A percentile compares a stretch with the other conserved stretches of the same genome.
phyloP scores from a whole-genome alignment of 2,329 filamentous ascomycete genomes.

The Diaporthe eres region DNA sequence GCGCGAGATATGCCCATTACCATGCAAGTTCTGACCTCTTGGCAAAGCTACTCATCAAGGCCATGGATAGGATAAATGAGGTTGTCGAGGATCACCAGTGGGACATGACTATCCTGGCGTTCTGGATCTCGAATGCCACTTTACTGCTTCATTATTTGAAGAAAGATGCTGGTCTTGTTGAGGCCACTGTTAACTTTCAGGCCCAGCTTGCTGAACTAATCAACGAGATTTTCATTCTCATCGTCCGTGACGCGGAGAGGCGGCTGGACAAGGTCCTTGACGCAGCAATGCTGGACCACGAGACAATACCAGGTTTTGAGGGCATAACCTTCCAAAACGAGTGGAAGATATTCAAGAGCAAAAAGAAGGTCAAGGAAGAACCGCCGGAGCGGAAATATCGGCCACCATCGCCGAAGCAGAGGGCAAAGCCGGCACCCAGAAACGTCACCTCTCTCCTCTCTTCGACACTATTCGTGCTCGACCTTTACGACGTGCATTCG shows the following conservation, averaged over 20 bases:
- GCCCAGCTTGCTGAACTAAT: constrained; percentile 93
- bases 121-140: constrained; percentile 98
- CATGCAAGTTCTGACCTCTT: constrained; percentile 91
- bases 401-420: constrained; percentile 92
- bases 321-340: constrained; percentile 98
- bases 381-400: constrained; percentile 91
- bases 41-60: constrained; percentile 82
- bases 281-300: constrained; percentile 94
- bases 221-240: constrained; percentile 98
- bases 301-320: constrained; percentile 97
- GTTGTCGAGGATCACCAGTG: constrained; percentile 97
- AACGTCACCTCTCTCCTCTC: constrained; percentile 97
- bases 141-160: constrained; percentile 96
- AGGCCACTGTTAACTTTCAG: constrained; percentile 90
- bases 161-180: constrained; percentile 87
- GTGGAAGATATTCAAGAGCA: constrained; percentile 97
- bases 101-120: constrained; percentile 99
- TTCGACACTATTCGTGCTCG: constrained; percentile 95
- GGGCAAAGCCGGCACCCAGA: constrained; percentile 91
- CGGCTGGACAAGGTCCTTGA: constrained; percentile 97
- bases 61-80: constrained; percentile 96
- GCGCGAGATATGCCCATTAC: constrained; percentile 96
- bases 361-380: constrained; percentile 90
- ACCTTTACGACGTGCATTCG: constrained; percentile 98
- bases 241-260: constrained; percentile 95